Evolutionary conservation across 202 grass and related monocot genomes (phyloP).

Genomic region (Cymbopogon flexuosus): DNA sequence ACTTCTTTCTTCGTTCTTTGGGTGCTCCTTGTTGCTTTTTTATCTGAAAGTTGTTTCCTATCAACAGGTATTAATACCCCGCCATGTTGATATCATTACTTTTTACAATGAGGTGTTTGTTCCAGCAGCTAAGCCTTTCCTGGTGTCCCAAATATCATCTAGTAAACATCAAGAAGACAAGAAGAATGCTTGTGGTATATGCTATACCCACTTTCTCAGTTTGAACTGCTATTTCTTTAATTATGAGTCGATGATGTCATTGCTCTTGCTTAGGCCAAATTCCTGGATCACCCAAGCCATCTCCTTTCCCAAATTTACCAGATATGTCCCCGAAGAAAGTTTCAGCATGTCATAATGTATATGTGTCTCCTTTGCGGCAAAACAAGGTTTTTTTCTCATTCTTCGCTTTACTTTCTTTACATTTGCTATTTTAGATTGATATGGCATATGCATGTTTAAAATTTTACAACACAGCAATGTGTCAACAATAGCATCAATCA

Average conservation of each 20-base stretch:
- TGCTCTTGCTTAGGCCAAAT: constrained; percentile 47
- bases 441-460: too few species aligned
- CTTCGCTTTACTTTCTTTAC: not conserved
- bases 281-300: constrained; percentile 72
- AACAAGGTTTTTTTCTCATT: constrained; percentile 54
- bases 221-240: constrained; percentile 26
- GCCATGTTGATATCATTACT: constrained; percentile 73
- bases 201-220: constrained; percentile 7
- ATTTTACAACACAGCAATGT: too few species aligned
- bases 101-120: constrained; percentile 96
- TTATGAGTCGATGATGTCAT: constrained; percentile 30
- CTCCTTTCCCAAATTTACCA: constrained; percentile 81
- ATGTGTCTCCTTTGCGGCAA: constrained; percentile 84
- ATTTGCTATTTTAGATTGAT: too few species aligned
- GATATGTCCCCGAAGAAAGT: constrained; percentile 98
- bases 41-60: constrained; percentile 18
- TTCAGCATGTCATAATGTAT: constrained; percentile 82
- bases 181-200: constrained; percentile 52
- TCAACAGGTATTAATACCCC: constrained; percentile 55
- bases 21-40: constrained; percentile 19
- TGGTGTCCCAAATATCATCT: constrained; percentile 53
- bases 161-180: constrained; percentile 47
- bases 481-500: not conserved
- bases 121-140: constrained; percentile 71
- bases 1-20: constrained; percentile 24